phyloP scores from a whole-genome alignment of 345 rosid genomes.

The Ailanthus altissimus region DNA sequence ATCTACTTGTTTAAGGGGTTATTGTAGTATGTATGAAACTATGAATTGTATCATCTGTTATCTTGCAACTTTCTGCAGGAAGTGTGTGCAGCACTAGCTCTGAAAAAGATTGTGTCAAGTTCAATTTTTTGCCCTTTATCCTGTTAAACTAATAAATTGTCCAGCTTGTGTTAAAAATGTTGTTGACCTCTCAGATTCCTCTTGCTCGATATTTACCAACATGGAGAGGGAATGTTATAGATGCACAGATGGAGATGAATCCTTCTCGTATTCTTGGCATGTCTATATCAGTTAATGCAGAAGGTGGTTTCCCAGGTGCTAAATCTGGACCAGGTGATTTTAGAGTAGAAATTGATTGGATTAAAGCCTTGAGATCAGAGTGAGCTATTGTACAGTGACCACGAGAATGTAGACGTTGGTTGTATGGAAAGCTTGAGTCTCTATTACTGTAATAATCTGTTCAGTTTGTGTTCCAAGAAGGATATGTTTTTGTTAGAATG shows the following conservation, averaged over 20 bases:
- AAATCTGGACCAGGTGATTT: slow-evolving; percentile 80
- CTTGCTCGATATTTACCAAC: slow-evolving; percentile 72
- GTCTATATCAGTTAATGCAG: slow-evolving; percentile 88
- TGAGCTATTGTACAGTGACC: neutral
- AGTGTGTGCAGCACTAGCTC: neutral
- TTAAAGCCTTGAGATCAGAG: slow-evolving; percentile 59
- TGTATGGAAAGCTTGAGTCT: neutral
- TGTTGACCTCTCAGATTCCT: slow-evolving; percentile 56
- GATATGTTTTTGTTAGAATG: neutral
- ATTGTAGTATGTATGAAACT: neutral
- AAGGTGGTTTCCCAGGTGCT: slow-evolving; percentile 69
- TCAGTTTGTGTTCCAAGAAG: neutral
- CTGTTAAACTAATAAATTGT: no score
- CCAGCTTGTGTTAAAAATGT: neutral
- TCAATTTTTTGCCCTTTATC: neutral
- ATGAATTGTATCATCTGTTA: no score
- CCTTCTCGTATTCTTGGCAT: slow-evolving; percentile 73
- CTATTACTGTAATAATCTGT: neutral
- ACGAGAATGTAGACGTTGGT: neutral
- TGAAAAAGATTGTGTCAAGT: neutral
- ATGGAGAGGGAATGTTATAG: slow-evolving; percentile 92
- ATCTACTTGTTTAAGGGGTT: neutral
- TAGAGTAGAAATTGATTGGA: slow-evolving; percentile 79
- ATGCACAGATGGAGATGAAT: slow-evolving; percentile 83
- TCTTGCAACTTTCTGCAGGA: neutral